Evolutionary conservation across 2,329 filamentous ascomycete species (phyloP), one percentile per base, ranked within the genome.

Genomic region (Sclerotinia subarctica): DNA sequence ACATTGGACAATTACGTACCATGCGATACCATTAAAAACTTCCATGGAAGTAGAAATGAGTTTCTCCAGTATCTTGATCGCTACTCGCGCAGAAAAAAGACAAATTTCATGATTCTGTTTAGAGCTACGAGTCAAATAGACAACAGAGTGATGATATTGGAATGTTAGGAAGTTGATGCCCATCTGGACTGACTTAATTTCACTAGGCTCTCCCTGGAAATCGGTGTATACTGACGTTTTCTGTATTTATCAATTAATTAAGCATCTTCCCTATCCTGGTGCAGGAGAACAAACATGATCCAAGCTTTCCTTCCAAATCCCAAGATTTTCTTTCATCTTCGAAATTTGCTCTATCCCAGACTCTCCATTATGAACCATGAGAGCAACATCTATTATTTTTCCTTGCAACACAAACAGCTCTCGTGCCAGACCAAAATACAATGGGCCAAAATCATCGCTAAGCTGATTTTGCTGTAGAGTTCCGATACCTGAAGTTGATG

Each of bases 11-110:
- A 35, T n/a, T 58, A 70, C 49, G 26, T 66, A 69, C 70, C 70
- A 71, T 35, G 69, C 47, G 26, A 70, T 68, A 19, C 70, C 70
- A 57, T 71, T 71, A 44, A 67, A 71, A 6, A 69, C 60, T 66
- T 71, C 63, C 3, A 17, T 32, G 10, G 67, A 69, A 46, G 24
- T 69, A 8, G 69, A 68, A 5, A 71, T 67, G 11, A 71, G 67
- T 13, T 69, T 67, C 19, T 71, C 69, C 3, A 71, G 38, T 5
- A 69, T 44, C 3, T 19, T 38, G 7, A 71, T 65, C 17, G 69
- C 70, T 19, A 38, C n/a, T 59, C 70, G 58, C 6, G 70, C 70
- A 5, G 69, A 60, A n/a, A 57, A 47, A 21, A 69, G 67, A 32
- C 69, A 70, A 19, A 49, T n/a, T 10, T 68, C n/a, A 11, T 68